Evolutionary conservation across 2,329 filamentous ascomycete genomes (phyloP), one percentile per base, ranked within the genome.

Genomic region (Hymenoscyphus linearis): DNA sequence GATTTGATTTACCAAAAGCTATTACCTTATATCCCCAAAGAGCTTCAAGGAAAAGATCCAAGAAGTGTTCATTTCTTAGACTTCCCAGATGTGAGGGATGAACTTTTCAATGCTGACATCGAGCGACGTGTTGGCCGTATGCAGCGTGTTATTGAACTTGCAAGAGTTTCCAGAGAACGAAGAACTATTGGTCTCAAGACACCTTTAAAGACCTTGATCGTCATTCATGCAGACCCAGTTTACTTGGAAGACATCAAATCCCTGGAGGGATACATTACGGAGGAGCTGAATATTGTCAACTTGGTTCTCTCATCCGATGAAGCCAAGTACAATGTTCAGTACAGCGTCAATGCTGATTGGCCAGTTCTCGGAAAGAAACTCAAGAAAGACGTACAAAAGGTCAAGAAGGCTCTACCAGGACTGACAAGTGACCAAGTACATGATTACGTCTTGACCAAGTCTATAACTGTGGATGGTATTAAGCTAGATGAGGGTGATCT

Each of bases 91-190:
- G 92, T 97, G 1, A 85, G 91, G 63, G 82, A 91, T 70, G 92
- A 96, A 72, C 82, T 98, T 4, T 97, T 96, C 71, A 89, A 98
- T 73, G 83, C 85, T 56, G 88, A 85, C 25, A 87, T 98, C 52
- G 93, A 98, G 78, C 85, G 95, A 65, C 85, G 90, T 66, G 92
- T 98, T 13, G 82, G 84, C 65, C 86, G 92, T 55, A 98, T 99
- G 95, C 93, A 98, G 76, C 89, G 87, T 67, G 92, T 98, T 72
- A 97, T 99, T 74, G 92, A 98, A 71, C 83, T 98, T 64, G 91
- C 86, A 54, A 85, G 95, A 72, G 85, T 93, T 57, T 93, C 91
- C 57, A 85, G 95, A 74, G 95, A 98, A 75, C 86, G 92, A 57
- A 86, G 89, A 62, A 86, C 87, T 52, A 87, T 97, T 70, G 90